phyloP scores from a whole-genome alignment of 2,329 filamentous ascomycete species.

The Colletotrichum incanum region DNA sequence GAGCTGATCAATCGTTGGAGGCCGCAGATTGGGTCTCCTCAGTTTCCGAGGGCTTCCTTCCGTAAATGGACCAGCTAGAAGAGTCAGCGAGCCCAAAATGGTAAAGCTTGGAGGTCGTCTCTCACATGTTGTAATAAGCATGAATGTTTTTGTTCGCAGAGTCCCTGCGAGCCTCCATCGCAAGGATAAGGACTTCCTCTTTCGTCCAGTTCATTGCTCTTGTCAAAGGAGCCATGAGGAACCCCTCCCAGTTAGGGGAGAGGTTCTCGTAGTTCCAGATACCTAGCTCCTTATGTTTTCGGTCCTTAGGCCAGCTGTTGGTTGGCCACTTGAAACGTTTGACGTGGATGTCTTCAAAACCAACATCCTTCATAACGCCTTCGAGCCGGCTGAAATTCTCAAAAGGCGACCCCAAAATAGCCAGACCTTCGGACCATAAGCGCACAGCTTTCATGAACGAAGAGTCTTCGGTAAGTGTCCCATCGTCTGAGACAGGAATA shows the following conservation, averaged over 20 bases:
- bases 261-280: constrained; percentile 43
- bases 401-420: neutral
- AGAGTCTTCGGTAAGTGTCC: neutral
- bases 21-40: neutral
- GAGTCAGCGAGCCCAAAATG: neutral
- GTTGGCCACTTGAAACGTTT: constrained; percentile 50
- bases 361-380: constrained; percentile 41
- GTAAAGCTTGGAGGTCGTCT: neutral
- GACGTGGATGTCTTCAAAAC: constrained; percentile 52
- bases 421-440: neutral
- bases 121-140: constrained; percentile 55
- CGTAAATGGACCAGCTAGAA: constrained; percentile 43
- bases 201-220: constrained; percentile 53
- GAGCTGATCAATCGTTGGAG: neutral
- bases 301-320: constrained; percentile 51
- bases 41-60: constrained; percentile 37
- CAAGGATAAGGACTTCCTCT: constrained; percentile 52
- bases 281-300: constrained; percentile 50
- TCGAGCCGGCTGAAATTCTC: neutral
- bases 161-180: constrained; percentile 51
- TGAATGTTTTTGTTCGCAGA: constrained; percentile 54
- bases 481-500: constrained; percentile 47
- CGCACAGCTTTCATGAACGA: neutral
- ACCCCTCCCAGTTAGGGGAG: constrained; percentile 47
- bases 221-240: constrained; percentile 57